A percentile compares a stretch with the other conserved stretches of the same genome.
Evolutionary conservation across 108 stramenopile genomes (phyloP).

Genomic region (Chaetoceros tenuissimus): DNA sequence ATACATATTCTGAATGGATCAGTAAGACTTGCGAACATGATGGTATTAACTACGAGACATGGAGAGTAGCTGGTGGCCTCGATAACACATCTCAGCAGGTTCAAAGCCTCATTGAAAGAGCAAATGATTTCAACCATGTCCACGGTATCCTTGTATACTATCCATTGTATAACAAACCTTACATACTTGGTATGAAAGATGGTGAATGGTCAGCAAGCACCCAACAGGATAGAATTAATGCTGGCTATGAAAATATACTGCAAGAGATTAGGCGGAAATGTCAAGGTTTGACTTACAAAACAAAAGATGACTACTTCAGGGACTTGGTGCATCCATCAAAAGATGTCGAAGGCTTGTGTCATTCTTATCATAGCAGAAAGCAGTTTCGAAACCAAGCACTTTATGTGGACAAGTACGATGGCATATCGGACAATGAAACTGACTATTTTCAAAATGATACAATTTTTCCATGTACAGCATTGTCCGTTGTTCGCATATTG

Average conservation of each 20-base stretch:
- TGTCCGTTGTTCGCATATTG: slow-evolving; percentile 77
- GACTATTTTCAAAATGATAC: slow-evolving; percentile 4
- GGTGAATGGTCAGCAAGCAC: neutral
- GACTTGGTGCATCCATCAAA: slow-evolving; percentile 68
- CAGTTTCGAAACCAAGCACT: slow-evolving; percentile 18
- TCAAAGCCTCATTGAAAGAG: slow-evolving; percentile 38
- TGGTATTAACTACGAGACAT: slow-evolving; percentile 73
- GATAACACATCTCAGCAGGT: slow-evolving; percentile 30
- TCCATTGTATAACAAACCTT: slow-evolving; percentile 68
- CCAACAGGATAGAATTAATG: neutral
- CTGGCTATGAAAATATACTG: neutral
- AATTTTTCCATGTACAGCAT: slow-evolving; percentile 85
- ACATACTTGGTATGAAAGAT: neutral
- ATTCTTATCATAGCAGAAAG: slow-evolving; percentile 37
- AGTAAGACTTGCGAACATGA: slow-evolving; percentile 58
- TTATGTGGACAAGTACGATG: slow-evolving; percentile 13
- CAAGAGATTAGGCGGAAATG: slow-evolving; percentile 44
- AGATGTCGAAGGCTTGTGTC: slow-evolving; percentile 89
- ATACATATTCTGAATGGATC: slow-evolving; percentile 82
- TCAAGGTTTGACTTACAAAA: slow-evolving; percentile 70
- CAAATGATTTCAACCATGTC: slow-evolving; percentile 58
- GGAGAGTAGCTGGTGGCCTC: slow-evolving; percentile 25
- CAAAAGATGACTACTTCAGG: slow-evolving; percentile 84
- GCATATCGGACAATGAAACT: slow-evolving; percentile 6
- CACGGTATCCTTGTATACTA: slow-evolving; percentile 94